phyloP scores from a whole-genome alignment of 345 rosid species.

The Salix dunnii region DNA sequence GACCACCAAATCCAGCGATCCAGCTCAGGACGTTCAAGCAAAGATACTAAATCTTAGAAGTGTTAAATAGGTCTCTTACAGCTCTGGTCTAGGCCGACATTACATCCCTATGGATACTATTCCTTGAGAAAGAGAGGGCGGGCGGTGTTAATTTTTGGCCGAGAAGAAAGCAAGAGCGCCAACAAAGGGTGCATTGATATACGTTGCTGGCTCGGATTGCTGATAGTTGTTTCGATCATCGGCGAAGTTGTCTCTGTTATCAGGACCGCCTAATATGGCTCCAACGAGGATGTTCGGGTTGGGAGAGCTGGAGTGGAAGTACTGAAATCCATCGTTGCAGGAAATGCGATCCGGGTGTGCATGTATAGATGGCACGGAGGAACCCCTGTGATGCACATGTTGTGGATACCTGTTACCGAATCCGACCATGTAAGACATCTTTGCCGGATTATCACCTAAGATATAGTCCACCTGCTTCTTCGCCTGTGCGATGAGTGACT shows the following conservation, averaged over 20 bases:
- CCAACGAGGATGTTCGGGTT: constrained; percentile 87
- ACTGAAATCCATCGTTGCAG: constrained; percentile 65
- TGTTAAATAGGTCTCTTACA: not conserved
- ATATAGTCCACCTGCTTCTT: constrained; percentile 82
- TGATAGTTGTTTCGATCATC: constrained; percentile 72
- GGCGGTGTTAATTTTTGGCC: constrained; percentile 11
- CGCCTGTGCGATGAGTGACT: constrained; percentile 41
- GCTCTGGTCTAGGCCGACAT: not conserved
- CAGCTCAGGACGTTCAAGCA: not conserved
- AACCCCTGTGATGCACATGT: constrained; percentile 83
- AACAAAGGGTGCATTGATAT: constrained; percentile 88
- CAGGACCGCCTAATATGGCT: constrained; percentile 92
- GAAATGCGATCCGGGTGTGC: constrained; percentile 66
- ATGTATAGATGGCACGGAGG: constrained; percentile 70
- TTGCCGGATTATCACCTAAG: constrained; percentile 74
- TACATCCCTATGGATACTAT: not conserved
- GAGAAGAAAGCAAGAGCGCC: constrained; percentile 79
- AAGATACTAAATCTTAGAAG: not conserved
- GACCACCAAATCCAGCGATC: not conserved
- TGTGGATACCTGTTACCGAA: constrained; percentile 70
- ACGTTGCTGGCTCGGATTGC: constrained; percentile 94
- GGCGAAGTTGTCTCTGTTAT: constrained; percentile 60
- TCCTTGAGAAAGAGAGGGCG: not conserved
- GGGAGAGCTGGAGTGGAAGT: constrained; percentile 62
- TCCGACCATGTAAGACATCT: constrained; percentile 88